Evolutionary conservation across 2,329 filamentous ascomycete genomes (phyloP), one percentile per base, ranked within the genome.

Genomic region (Clathrospora elynae): DNA sequence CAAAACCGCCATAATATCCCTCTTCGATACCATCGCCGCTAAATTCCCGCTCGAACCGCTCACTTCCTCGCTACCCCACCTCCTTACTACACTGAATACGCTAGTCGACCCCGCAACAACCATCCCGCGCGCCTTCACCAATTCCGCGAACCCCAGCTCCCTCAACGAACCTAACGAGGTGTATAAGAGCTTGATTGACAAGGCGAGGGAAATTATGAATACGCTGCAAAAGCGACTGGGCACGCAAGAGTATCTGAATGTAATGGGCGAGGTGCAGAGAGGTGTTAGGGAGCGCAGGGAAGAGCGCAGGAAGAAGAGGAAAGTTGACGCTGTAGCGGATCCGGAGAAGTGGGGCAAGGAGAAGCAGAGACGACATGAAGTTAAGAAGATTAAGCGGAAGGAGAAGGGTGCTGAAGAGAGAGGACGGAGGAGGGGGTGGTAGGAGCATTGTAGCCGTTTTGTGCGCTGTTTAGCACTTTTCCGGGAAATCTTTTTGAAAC

Each of bases 211-310:
- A 58, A 76, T 91, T 8, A 84, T 97, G 75, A 87, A 90, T 51
- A 73, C 80, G n/a, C 67, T 99, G 46, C 90, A 96, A 74, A 86
- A 85, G 74, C 90, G 88, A 64, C 77, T 96, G 36, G 93, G 92
- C 26, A 89, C 87, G 2, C 81, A 84, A 1, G 83, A 82, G 49
- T 99, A 91, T 72, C 84, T 91, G n/a, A 77, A 79, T 40, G 79
- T 85, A 31, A 77, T 97, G 62, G 71, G 88, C 25, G 79, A 80
- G 26, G 88, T 95, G 5, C 83, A 89, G 47, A 84, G 87, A 37
- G 80, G 78, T 11, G 84, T 93, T n/a, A 82, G 81, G 62, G 78
- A 80, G 53, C 83, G 86, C 61, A 78, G 93, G 55, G 83, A 89
- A 65, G 82, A 84, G 61, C 77, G 95, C 53, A 83, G 86, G 39